Evolutionary conservation across 2,329 filamentous ascomycete species (phyloP), one percentile per base, ranked within the genome.

Genomic region (Aspergillus texensis): DNA sequence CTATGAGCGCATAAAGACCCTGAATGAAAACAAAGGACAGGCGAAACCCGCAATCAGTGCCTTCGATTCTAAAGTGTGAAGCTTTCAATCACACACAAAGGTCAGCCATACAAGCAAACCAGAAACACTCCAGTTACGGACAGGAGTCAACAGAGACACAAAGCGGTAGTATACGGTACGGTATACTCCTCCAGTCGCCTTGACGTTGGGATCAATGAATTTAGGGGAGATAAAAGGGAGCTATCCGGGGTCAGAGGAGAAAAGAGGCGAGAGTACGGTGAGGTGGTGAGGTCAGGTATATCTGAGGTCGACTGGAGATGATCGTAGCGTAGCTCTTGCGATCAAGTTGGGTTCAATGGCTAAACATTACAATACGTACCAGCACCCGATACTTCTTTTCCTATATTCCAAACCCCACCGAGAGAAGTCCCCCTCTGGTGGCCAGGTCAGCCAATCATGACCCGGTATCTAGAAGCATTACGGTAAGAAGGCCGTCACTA

Each of bases 101-200:
- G 52, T 55, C 52, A 55, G 34, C 32, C 32, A 55, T 55, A 39
- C 52, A 34, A 54, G 30, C 28, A 53, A 34, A 34, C 10, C 52
- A 54, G 19, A 12, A 24, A 36, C 28, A 30, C 32, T 21, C 14
- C 30, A 3, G 28, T 24, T 26, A 34, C 52, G 19, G 21, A 54
- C 30, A 39, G 30, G 14, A 36, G 52, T 55, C 34, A 55, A 39
- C 32, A 55, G 26, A 54, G 30, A 55, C 32, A 39, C 32, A 39
- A 39, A 55, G 34, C 48, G 30, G 32, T 4, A 39, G 14, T 24
- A 54, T 34, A 21, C 28, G 11, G 11, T 19, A 9, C 12, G n/a
- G 32, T 55, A 55, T 55, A 24, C 14, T 55, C 52, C n/a, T 36
- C 21, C 12, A 19, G 11, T 24, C 12, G 19, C 28, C 52, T 34